A percentile compares a stretch with the other conserved stretches of the same genome.
Conservation (phyloP, 345 rosid genomes). For the Excoecaria cochinchinensis region DNA sequence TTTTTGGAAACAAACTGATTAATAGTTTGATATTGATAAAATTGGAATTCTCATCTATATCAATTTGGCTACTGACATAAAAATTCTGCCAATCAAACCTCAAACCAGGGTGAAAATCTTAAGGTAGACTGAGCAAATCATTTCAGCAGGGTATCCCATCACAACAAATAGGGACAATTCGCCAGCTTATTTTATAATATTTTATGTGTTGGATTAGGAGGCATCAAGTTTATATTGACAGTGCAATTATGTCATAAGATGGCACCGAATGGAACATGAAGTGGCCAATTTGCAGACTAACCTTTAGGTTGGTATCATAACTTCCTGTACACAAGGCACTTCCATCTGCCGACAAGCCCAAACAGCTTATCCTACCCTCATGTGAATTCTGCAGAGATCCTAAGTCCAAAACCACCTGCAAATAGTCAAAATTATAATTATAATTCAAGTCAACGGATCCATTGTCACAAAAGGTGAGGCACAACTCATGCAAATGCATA, state of each 20-base stretch:
- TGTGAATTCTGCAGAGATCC: slow-evolving; percentile 80
- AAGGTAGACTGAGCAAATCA: neutral
- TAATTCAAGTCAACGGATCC: slow-evolving; percentile 11
- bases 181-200: neutral
- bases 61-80: neutral
- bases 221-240: neutral
- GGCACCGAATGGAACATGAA: slow-evolving; percentile 4
- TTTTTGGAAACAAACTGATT: neutral
- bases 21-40: neutral
- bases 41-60: too few species aligned
- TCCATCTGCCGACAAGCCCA: slow-evolving; percentile 96
- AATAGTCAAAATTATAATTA: slow-evolving; percentile 12
- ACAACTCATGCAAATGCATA: slow-evolving; percentile 2
- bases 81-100: neutral
- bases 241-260: neutral
- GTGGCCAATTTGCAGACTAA: slow-evolving; percentile 29
- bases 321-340: slow-evolving; percentile 99
- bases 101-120: neutral
- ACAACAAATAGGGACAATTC: neutral
- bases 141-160: neutral
- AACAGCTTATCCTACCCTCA: slow-evolving; percentile 66
- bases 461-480: neutral
- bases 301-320: slow-evolving; percentile 95
- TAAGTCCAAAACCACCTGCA: slow-evolving; percentile 80
- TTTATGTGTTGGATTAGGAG: neutral